Evolutionary conservation across 2,329 filamentous ascomycete genomes (phyloP).

Genomic region (Aspergillus nomiae): DNA sequence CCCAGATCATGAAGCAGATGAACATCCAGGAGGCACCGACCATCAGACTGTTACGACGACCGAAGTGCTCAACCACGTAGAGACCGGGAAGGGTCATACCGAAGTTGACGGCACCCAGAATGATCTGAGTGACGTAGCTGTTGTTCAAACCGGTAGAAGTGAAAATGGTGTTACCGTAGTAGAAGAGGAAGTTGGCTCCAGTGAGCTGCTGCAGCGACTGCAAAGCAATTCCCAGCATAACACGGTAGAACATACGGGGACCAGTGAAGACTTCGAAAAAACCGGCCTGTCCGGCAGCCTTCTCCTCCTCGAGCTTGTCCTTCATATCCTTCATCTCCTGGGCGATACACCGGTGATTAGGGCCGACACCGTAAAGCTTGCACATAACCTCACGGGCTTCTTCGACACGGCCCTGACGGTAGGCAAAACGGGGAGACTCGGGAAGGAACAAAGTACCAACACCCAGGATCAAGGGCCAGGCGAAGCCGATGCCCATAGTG

Average conservation of each 20-base stretch:
- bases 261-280: slow-evolving; percentile 47
- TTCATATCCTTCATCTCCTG: slow-evolving; percentile 62
- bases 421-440: slow-evolving; percentile 62
- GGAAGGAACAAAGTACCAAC: slow-evolving; percentile 58
- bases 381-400: slow-evolving; percentile 56
- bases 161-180: slow-evolving; percentile 64
- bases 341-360: slow-evolving; percentile 57
- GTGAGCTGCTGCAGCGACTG: slow-evolving; percentile 53
- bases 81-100: slow-evolving; percentile 67
- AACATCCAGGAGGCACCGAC: slow-evolving; percentile 69
- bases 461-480: slow-evolving; percentile 59
- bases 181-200: slow-evolving; percentile 55
- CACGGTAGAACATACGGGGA: slow-evolving; percentile 51
- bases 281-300: slow-evolving; percentile 44
- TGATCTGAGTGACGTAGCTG: slow-evolving; percentile 68
- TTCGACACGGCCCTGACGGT: slow-evolving; percentile 55
- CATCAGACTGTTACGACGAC: slow-evolving; percentile 69
- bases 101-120: slow-evolving; percentile 70
- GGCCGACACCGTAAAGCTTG: slow-evolving; percentile 57
- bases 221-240: slow-evolving; percentile 47
- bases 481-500: slow-evolving; percentile 60
- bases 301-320: slow-evolving; percentile 60
- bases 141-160: slow-evolving; percentile 66
- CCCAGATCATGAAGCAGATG: slow-evolving; percentile 63
- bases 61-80: slow-evolving; percentile 70